Evolutionary conservation across 108 stramenopile genomes (phyloP).

Genomic region (Skeletonema potamos): DNA sequence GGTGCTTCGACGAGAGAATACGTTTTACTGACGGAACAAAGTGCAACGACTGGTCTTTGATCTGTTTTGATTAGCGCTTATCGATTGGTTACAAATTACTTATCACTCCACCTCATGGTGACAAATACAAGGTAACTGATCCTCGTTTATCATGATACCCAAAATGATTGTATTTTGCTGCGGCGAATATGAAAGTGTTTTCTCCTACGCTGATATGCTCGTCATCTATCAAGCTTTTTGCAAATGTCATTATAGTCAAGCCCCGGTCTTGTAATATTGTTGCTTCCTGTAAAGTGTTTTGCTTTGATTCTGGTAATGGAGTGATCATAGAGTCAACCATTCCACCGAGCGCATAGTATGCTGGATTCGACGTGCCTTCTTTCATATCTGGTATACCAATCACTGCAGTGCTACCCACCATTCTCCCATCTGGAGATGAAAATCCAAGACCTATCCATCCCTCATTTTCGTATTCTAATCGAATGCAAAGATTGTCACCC

Average conservation of each 20-base stretch:
- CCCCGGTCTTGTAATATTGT: not conserved
- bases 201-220: slow-evolving; percentile 7
- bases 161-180: slow-evolving; percentile 41
- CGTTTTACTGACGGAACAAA: slow-evolving; percentile 87
- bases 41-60: slow-evolving; percentile 32
- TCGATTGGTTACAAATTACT: not conserved
- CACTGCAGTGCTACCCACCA: slow-evolving; percentile 1
- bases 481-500: not conserved
- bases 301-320: not conserved
- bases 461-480: not conserved
- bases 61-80: not conserved
- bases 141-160: slow-evolving; percentile 46
- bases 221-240: not conserved
- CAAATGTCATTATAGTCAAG: not conserved
- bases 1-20: slow-evolving; percentile 93
- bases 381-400: not conserved
- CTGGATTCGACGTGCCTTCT: not conserved
- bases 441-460: slow-evolving; percentile 2
- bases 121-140: not conserved
- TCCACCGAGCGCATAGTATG: too few relatives aligned
- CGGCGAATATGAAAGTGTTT: slow-evolving; percentile 52
- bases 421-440: not conserved
- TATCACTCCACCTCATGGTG: not conserved
- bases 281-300: not conserved
- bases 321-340: slow-evolving; percentile 3